phyloP scores from a whole-genome alignment of 139 green algal genomes.

The Chlorella sp. region DNA sequence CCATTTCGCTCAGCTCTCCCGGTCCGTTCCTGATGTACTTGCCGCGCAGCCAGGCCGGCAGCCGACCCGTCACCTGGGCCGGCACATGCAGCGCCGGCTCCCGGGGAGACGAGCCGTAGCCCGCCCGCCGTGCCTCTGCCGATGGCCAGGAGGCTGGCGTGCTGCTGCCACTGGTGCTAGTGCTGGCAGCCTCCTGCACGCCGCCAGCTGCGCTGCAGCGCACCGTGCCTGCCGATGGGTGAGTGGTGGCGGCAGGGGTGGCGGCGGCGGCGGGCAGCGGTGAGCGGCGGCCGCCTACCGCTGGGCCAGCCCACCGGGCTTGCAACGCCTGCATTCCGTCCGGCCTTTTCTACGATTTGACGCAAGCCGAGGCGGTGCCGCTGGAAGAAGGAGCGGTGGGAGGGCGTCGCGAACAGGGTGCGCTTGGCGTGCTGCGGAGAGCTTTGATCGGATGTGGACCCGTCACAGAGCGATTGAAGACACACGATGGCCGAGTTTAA shows the following conservation, averaged over 20 bases:
- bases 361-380: too few species aligned
- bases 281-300: neutral
- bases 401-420: too few species aligned
- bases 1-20: constrained; percentile 51
- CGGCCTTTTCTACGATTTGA: too few species aligned
- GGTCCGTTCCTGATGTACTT: constrained; percentile 67
- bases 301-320: neutral
- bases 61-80: constrained; percentile 35
- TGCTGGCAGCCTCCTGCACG: neutral
- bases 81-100: constrained; percentile 24
- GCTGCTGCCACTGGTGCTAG: neutral
- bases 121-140: neutral
- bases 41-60: constrained; percentile 65
- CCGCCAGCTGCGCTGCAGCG: neutral
- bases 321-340: too few species aligned
- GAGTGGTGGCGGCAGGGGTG: neutral
- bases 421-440: too few species aligned
- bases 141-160: constrained; percentile 10
- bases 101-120: neutral
- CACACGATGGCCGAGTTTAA: too few species aligned
- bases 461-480: too few species aligned
- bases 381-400: too few species aligned
- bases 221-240: neutral
- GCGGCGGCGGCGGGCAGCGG: neutral
- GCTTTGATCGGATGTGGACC: too few species aligned